Percentiles rank a stretch among this genome's conserved stretches.
Evolutionary conservation across 805 yeast genomes (phyloP).

Genomic region (Myxozyma nipponensis): DNA sequence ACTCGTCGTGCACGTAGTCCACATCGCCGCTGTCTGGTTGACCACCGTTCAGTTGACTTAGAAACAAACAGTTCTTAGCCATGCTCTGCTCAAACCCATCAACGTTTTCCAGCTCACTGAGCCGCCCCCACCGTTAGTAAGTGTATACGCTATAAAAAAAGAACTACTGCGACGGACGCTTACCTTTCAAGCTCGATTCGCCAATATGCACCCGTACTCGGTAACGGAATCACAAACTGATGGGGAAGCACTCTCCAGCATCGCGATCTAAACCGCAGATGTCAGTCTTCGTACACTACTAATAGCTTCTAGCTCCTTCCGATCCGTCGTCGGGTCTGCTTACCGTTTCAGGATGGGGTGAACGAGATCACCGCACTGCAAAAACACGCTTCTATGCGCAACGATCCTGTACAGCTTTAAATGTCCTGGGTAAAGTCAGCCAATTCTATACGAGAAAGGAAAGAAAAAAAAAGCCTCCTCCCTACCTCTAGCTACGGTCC

Average conservation of each 20-base stretch:
- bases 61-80: not conserved
- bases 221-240: slow-evolving; percentile 3
- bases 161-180: not conserved
- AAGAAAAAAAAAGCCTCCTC: not conserved
- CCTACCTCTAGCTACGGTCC: slow-evolving; percentile 1
- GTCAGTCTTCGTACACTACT: not conserved
- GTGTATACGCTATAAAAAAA: not conserved
- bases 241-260: slow-evolving; percentile 1
- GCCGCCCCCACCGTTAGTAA: too few relatives aligned
- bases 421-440: slow-evolving; percentile 1
- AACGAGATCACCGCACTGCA: slow-evolving; percentile 4
- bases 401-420: slow-evolving; percentile 1
- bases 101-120: not conserved
- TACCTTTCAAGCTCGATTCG: slow-evolving; percentile 3
- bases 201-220: slow-evolving; percentile 4
- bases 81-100: not conserved
- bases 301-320: not conserved
- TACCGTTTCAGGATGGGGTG: slow-evolving; percentile 5
- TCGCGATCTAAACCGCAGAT: not conserved
- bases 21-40: not conserved
- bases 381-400: slow-evolving; percentile 1
- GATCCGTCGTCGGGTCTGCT: too few relatives aligned
- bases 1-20: not conserved
- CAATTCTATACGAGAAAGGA: too few relatives aligned
- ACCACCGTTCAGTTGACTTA: not conserved